phyloP scores from a whole-genome alignment of 2,329 filamentous ascomycete genomes.

The Pyricularia sp. region DNA sequence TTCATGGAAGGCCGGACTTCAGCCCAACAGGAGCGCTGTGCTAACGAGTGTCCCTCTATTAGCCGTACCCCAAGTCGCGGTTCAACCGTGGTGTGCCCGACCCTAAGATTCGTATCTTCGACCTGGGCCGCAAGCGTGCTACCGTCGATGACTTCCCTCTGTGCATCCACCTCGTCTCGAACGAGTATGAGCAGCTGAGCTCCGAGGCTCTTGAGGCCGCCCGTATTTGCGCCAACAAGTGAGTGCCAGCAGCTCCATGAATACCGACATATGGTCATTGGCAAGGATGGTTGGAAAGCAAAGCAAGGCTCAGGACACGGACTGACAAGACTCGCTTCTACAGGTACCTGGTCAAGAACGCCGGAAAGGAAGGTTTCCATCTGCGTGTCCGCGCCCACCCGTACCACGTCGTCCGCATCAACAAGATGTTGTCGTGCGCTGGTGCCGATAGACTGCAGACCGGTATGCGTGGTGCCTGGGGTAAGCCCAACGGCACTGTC shows the following conservation, averaged over 20 bases:
- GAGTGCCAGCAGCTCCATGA: neutral
- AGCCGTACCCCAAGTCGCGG: slow-evolving; percentile 98
- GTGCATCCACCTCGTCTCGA: slow-evolving; percentile 98
- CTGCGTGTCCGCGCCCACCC: slow-evolving; percentile 83
- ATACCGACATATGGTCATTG: neutral
- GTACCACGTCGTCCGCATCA: slow-evolving; percentile 99
- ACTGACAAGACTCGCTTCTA: neutral
- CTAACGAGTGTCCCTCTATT: slow-evolving; percentile 5
- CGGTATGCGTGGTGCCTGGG: slow-evolving; percentile 99
- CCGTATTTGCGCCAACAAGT: slow-evolving; percentile 99
- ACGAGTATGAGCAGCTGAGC: slow-evolving; percentile 99
- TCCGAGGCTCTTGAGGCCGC: slow-evolving; percentile 99
- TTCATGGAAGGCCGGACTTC: slow-evolving; percentile 3
- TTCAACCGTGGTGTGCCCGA: slow-evolving; percentile 99
- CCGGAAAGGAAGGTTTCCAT: slow-evolving; percentile 67
- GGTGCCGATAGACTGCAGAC: slow-evolving; percentile 99
- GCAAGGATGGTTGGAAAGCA: neutral
- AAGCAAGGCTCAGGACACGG: no score
- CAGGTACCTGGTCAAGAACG: slow-evolving; percentile 59
- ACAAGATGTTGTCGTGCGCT: slow-evolving; percentile 99
- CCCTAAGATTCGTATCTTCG: slow-evolving; percentile 91
- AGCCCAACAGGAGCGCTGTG: neutral
- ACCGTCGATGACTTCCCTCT: slow-evolving; percentile 99
- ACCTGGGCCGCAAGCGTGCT: slow-evolving; percentile 96
- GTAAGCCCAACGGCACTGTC: slow-evolving; percentile 97